These are phyloP conservation scores for Volutella citrinella DNA, from an alignment of 2,329 filamentous ascomycete species.

Conservation along the genomic window DNA sequence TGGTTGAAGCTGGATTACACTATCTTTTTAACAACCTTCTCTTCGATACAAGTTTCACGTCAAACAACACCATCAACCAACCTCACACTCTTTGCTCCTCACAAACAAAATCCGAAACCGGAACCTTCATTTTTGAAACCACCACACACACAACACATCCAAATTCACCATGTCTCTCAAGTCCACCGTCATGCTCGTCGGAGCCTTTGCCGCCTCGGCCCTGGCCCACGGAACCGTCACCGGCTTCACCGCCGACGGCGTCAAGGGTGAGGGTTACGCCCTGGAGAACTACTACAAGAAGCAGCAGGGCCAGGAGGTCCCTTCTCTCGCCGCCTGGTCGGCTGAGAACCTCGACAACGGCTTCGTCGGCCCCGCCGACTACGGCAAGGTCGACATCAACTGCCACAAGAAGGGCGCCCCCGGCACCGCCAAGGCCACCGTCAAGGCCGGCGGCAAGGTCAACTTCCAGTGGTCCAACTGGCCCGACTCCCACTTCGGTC, in stretches of 20 bases:
- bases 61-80: neutral
- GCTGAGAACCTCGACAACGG: slow-evolving; percentile 47
- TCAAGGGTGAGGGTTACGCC: slow-evolving; percentile 14
- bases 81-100: too few relatives aligned
- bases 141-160: neutral
- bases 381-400: slow-evolving; percentile 40
- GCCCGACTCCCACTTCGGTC: slow-evolving; percentile 45
- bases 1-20: neutral
- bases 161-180: slow-evolving; percentile 24
- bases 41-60: neutral
- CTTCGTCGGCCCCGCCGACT: slow-evolving; percentile 43
- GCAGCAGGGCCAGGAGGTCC: slow-evolving; percentile 13
- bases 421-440: slow-evolving; percentile 29
- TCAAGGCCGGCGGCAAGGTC: slow-evolving; percentile 41
- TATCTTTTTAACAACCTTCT: neutral
- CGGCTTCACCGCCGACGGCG: slow-evolving; percentile 20
- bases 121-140: slow-evolving; percentile 7
- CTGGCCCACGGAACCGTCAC: slow-evolving; percentile 23
- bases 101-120: too few relatives aligned
- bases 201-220: slow-evolving; percentile 19
- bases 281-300: slow-evolving; percentile 22
- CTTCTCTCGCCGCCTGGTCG: slow-evolving; percentile 36
- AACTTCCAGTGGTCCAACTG: slow-evolving; percentile 41
- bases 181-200: slow-evolving; percentile 13
- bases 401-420: slow-evolving; percentile 43